Conservation (phyloP, 208 protist species). For the Lotmaria passim region DNA sequence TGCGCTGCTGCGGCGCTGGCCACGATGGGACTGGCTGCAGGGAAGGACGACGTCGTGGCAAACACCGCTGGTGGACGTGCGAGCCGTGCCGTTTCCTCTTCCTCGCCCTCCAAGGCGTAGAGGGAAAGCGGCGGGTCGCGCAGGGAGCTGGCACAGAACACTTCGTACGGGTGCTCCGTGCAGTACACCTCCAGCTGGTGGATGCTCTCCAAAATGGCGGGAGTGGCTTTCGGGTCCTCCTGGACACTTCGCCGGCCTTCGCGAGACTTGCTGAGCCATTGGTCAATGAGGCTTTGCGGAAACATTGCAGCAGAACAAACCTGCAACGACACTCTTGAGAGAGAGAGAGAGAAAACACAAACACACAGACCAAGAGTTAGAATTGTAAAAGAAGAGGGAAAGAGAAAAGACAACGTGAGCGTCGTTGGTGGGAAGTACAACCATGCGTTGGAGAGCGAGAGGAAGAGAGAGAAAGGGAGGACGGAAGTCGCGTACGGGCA, state of each 20-base stretch:
- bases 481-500: no score
- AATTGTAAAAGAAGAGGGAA: no score
- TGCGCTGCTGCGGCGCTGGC: neutral
- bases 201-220: constrained; percentile 58
- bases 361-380: no score
- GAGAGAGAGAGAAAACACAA: no score
- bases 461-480: neutral
- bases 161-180: constrained; percentile 53
- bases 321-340: no score
- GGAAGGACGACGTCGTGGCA: neutral
- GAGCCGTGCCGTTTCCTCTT: constrained; percentile 11
- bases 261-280: constrained; percentile 72
- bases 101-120: constrained; percentile 27
- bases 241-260: constrained; percentile 65
- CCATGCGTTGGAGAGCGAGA: no score
- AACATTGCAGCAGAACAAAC: constrained; percentile 21
- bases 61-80: constrained; percentile 19
- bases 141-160: constrained; percentile 55
- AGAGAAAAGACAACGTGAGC: no score
- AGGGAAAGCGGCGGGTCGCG: constrained; percentile 41
- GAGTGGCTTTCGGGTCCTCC: constrained; percentile 46
- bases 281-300: constrained; percentile 44
- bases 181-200: constrained; percentile 60
- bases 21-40: neutral
- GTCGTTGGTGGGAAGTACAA: no score